A percentile compares a stretch with the other conserved stretches of the same genome.
Evolutionary conservation across 2,329 filamentous ascomycete species (phyloP).

Genomic region (Xylariomycetidae sp.): DNA sequence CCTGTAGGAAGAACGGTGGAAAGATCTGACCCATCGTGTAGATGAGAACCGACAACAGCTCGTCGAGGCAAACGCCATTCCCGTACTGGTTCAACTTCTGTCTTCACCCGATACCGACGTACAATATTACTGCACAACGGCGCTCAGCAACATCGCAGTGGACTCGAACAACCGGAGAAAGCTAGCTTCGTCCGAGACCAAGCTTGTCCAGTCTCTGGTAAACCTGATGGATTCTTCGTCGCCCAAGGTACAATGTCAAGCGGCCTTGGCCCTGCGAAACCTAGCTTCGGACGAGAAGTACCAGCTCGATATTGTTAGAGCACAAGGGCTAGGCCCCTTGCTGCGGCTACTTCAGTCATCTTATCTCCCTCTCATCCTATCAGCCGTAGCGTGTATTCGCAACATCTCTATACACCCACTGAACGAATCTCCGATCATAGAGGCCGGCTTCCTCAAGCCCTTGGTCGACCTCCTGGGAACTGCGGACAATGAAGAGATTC

Average conservation of each 20-base stretch:
- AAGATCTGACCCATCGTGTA: constrained; percentile 31
- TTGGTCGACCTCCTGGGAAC: constrained; percentile 90
- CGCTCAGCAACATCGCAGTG: constrained; percentile 96
- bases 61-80: constrained; percentile 95
- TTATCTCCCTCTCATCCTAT: constrained; percentile 91
- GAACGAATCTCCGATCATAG: constrained; percentile 98
- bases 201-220: constrained; percentile 88
- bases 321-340: constrained; percentile 78
- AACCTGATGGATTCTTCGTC: constrained; percentile 97
- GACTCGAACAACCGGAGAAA: constrained; percentile 87
- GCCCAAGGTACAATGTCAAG: constrained; percentile 96
- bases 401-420: constrained; percentile 98
- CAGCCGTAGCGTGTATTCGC: constrained; percentile 94
- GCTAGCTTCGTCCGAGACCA: constrained; percentile 83
- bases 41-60: constrained; percentile 98
- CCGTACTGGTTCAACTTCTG: constrained; percentile 90
- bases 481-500: constrained; percentile 97
- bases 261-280: constrained; percentile 88
- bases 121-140: constrained; percentile 98
- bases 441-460: constrained; percentile 91
- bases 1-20: no score
- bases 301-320: constrained; percentile 92
- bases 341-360: constrained; percentile 89
- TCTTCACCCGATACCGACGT: constrained; percentile 93
- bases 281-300: constrained; percentile 98